Percentiles rank a stretch among this genome's conserved stretches.
Evolutionary conservation across 345 rosid species (phyloP).

Genomic region (Syzygium oleosum): DNA sequence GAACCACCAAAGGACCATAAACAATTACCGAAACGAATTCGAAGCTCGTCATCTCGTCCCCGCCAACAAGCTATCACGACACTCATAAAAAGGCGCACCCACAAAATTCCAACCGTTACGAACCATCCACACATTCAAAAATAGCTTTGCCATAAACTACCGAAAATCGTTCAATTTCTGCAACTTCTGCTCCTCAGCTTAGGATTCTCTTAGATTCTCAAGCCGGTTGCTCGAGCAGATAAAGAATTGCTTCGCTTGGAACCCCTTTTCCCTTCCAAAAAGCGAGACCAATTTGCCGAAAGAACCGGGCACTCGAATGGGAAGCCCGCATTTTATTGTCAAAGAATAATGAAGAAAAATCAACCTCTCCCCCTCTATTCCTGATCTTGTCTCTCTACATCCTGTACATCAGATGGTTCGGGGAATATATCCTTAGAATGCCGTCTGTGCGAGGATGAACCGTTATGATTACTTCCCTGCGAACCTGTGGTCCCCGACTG

Average conservation of each 20-base stretch:
- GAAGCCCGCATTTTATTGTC: slow-evolving; percentile 42
- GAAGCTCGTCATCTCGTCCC: slow-evolving; percentile 5
- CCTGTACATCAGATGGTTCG: slow-evolving; percentile 49
- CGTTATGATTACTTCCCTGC: slow-evolving; percentile 62
- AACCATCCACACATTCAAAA: neutral
- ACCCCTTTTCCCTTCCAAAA: slow-evolving; percentile 1
- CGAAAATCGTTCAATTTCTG: neutral
- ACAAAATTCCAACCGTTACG: neutral
- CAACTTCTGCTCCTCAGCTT: neutral
- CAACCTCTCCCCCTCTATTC: slow-evolving; percentile 18
- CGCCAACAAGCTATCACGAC: neutral
- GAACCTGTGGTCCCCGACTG: slow-evolving; percentile 72
- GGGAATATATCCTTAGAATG: slow-evolving; percentile 88
- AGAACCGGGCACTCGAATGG: slow-evolving; percentile 23
- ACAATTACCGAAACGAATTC: slow-evolving; percentile 16
- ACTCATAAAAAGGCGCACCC: neutral
- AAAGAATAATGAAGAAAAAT: slow-evolving; percentile 47
- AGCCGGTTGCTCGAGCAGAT: neutral
- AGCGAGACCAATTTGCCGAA: neutral
- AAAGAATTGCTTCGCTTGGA: neutral
- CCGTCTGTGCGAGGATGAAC: slow-evolving; percentile 74
- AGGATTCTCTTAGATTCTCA: slow-evolving; percentile 2
- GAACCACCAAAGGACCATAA: slow-evolving; percentile 5
- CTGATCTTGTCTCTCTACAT: slow-evolving; percentile 38
- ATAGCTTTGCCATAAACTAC: neutral